Conservation (phyloP, 305 asterid species). For the Fraxinus sp. region DNA sequence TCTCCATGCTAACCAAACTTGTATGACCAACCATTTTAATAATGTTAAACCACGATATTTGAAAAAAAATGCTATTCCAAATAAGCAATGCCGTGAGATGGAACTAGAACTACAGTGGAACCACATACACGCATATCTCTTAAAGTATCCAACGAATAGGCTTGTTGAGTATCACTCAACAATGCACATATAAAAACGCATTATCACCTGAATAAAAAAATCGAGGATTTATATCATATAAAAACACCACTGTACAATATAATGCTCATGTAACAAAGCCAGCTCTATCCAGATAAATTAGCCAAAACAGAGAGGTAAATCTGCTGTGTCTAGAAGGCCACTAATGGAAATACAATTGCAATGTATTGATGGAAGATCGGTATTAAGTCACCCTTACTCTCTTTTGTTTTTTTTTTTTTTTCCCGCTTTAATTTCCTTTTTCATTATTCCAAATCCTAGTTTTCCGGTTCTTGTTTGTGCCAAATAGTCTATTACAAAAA, state of each 20-base stretch:
- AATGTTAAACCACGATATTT: not conserved
- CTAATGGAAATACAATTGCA: not conserved
- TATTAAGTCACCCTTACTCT: not conserved
- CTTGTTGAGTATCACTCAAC: not conserved
- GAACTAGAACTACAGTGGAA: not conserved
- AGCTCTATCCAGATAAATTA: not conserved
- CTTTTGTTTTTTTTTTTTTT: not conserved
- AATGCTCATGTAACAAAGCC: not conserved
- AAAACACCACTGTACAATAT: not conserved
- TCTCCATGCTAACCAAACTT: slow-evolving; percentile 14
- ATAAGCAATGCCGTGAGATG: not conserved
- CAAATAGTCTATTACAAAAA: not conserved
- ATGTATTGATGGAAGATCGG: not conserved
- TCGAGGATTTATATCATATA: not conserved
- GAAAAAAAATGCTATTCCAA: not conserved
- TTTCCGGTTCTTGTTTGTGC: not conserved
- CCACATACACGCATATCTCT: not conserved
- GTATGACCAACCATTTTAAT: not conserved
- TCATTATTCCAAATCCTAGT: not conserved
- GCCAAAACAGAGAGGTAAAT: not conserved
- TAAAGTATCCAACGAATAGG: not conserved
- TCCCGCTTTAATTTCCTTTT: not conserved
- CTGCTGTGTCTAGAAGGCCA: not conserved
- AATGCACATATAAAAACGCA: not conserved
- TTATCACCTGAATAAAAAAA: not conserved